phyloP scores from a whole-genome alignment of 2,329 filamentous ascomycete genomes.

The Fusarium veterinarium region DNA sequence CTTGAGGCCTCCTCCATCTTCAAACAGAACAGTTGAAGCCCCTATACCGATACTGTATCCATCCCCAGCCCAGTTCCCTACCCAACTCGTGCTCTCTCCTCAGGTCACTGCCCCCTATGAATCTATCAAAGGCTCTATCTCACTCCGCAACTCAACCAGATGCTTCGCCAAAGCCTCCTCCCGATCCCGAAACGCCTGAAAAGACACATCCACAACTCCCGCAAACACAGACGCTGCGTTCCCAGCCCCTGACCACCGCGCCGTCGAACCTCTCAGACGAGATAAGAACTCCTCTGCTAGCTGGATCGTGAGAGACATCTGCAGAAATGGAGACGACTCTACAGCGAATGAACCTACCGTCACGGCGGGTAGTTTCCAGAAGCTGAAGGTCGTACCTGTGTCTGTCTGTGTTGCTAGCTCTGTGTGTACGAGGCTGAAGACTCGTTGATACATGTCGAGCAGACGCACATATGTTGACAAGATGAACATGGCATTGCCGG shows the following conservation, averaged over 20 bases:
- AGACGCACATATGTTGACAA: conserved; percentile 54
- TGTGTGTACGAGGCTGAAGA: conserved; percentile 52
- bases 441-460: conserved; percentile 55
- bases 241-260: conserved; percentile 41
- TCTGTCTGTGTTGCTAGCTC: conserved; percentile 47
- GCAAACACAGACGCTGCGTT: conserved; percentile 48
- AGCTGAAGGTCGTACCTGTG: conserved; percentile 46
- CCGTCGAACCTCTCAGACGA: conserved; percentile 50
- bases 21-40: neutral
- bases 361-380: conserved; percentile 56
- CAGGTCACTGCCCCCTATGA: conserved; percentile 15
- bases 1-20: conserved; percentile 3
- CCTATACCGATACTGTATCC: conserved; percentile 11
- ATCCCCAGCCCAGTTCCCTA: neutral
- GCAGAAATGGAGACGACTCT: conserved; percentile 53
- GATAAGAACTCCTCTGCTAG: conserved; percentile 56
- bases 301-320: conserved; percentile 57
- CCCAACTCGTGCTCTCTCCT: neutral
- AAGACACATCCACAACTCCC: conserved; percentile 48
- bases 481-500: conserved; percentile 53
- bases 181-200: conserved; percentile 47
- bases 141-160: conserved; percentile 48
- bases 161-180: conserved; percentile 51
- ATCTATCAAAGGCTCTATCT: conserved; percentile 50
- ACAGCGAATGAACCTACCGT: conserved; percentile 55